Conservation (phyloP, 176 grass and related monocot species). For the Hordeum vulgare region MorexV3_pseudomolecules_assembly NC_058522.1:485549165-485549664, state of each 20-base stretch:
- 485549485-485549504: constrained; percentile 21
- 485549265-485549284: background rate
- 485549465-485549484: background rate
- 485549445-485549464: background rate
- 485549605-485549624: constrained; percentile 30
- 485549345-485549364: background rate
- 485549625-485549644: constrained; percentile 52
- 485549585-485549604: constrained; percentile 54
- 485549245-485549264: background rate
- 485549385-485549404: background rate
- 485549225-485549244: background rate
- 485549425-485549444: background rate
- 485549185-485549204: background rate
- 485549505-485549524: constrained; percentile 35
- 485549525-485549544: constrained; percentile 41
- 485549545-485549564: constrained; percentile 27
- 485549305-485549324: background rate
- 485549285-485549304: background rate
- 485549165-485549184: background rate
- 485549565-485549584: constrained; percentile 56
- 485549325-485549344: background rate
- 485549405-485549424: background rate
- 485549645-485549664: background rate
- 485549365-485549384: background rate
- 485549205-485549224: background rate